Evolutionary conservation across 176 grass and related monocot species (phyloP).

Genomic region (Eleusine indica): DNA sequence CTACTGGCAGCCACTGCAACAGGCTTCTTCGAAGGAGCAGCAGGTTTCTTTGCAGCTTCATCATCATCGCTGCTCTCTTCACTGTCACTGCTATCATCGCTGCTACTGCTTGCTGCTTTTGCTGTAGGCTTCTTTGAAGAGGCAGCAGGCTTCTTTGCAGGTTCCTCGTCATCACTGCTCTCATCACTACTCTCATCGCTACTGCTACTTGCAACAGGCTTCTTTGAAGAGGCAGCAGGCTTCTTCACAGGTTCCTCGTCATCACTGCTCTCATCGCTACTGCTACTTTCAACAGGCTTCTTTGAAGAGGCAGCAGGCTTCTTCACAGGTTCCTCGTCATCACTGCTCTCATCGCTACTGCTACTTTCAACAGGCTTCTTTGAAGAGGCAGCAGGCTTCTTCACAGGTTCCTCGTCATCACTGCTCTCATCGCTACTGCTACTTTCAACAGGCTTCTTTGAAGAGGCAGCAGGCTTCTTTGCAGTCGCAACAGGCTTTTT

Average conservation of each 20-base stretch:
- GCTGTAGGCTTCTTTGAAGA: slow-evolving; percentile 37
- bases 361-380: slow-evolving; percentile 21
- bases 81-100: neutral
- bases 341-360: slow-evolving; percentile 29
- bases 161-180: slow-evolving; percentile 47
- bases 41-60: slow-evolving; percentile 59
- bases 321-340: slow-evolving; percentile 29
- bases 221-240: slow-evolving; percentile 28
- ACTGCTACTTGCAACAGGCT: slow-evolving; percentile 1
- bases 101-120: neutral
- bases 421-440: slow-evolving; percentile 46
- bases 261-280: slow-evolving; percentile 43
- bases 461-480: neutral
- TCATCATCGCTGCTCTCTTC: slow-evolving; percentile 46
- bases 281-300: slow-evolving; percentile 29
- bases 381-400: slow-evolving; percentile 43
- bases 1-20: neutral
- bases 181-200: slow-evolving; percentile 45
- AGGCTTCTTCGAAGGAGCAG: slow-evolving; percentile 40
- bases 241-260: slow-evolving; percentile 64
- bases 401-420: slow-evolving; percentile 52
- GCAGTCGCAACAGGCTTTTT: neutral
- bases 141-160: slow-evolving; percentile 54
- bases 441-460: slow-evolving; percentile 30
- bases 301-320: slow-evolving; percentile 25